Base-by-base conservation (phyloP, 139 green algal species). In the Chlamydomonas sphaeroides region DNA sequence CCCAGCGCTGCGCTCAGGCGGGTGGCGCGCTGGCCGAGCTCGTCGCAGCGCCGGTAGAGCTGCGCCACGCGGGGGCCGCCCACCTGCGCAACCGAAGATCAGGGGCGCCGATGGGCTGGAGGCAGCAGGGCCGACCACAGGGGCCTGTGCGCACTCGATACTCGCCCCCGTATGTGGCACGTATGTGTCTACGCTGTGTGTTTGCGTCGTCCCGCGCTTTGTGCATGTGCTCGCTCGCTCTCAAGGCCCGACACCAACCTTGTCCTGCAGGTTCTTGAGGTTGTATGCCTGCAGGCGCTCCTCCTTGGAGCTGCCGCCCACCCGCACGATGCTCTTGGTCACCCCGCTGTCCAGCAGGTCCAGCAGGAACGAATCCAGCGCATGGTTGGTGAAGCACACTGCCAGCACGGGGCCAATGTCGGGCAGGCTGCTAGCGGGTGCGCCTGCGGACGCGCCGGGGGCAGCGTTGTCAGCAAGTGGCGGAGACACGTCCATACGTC, bases 371-470 rank as follows among this genome's bases (percentile, higher is more conserved):
- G 86, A 78, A 73, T 96, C 93, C 69, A 95, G 79, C 17, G 93
- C 93, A 66, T 96, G 93, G 79, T 96, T 96, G n/a, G 93, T 96
- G 84, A 89, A 93, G 68, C 88, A 94, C 32, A 95, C 80, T 51
- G 88, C 89, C 68, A 96, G 86, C 28, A 96, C 88, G 21, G 89
- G 92, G 21, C 89, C 89, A 23, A 89, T 63, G 51, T 72, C 53
- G 38, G 85, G 80, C 65, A 62, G 72, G 26, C 11, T 17, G 20
- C 11, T 4, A 28, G 30, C 11, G 66, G 33, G n/a, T 33, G 33
- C 30, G 59, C 59, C n/a, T 35, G 57, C 26, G 79, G 23, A 28
- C 51, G 51, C 11, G n/a, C 36, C 39, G 41, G 39, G 10, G 28
- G 39, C 39, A n/a, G 26, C 20, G 38, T 49, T 33, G 38, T 6